Evolutionary conservation across 2,329 filamentous ascomycete genomes (phyloP).

Genomic region (Chaetomiaceae sp.): DNA sequence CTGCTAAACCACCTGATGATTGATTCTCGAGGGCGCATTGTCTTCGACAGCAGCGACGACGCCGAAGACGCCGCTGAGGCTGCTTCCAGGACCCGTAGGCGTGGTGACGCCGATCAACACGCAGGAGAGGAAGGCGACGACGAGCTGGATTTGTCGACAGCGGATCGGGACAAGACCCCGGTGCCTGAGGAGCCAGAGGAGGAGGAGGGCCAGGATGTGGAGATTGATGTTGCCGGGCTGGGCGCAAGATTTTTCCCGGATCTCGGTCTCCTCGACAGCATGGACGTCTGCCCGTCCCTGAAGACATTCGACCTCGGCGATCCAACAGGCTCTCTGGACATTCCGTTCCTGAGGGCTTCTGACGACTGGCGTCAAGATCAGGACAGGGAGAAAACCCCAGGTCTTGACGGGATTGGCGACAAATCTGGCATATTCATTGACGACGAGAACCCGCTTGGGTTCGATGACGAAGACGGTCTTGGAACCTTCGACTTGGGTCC

Average conservation of each 20-base stretch:
- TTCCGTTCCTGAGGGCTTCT: slow-evolving; percentile 83
- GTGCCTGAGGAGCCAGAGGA: slow-evolving; percentile 35
- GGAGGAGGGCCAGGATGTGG: slow-evolving; percentile 54
- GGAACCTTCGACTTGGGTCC: slow-evolving; percentile 64
- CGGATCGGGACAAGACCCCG: slow-evolving; percentile 14
- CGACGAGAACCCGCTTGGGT: slow-evolving; percentile 76
- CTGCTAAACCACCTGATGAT: slow-evolving; percentile 96
- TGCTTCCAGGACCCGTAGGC: slow-evolving; percentile 33
- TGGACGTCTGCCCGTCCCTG: slow-evolving; percentile 90
- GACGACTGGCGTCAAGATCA: slow-evolving; percentile 77
- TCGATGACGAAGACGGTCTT: slow-evolving; percentile 72
- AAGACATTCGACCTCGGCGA: slow-evolving; percentile 91
- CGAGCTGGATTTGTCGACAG: slow-evolving; percentile 23
- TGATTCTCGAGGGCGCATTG: slow-evolving; percentile 83
- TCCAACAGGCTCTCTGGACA: slow-evolving; percentile 74
- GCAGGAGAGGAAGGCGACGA: slow-evolving; percentile 35
- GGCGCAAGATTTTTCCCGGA: slow-evolving; percentile 82
- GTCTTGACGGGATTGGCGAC: slow-evolving; percentile 48
- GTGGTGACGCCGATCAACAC: slow-evolving; percentile 31
- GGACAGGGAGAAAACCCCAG: slow-evolving; percentile 54
- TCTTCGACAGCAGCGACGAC: slow-evolving; percentile 98
- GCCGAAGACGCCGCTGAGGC: slow-evolving; percentile 44
- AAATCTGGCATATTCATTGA: slow-evolving; percentile 79
- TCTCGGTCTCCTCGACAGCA: slow-evolving; percentile 66
- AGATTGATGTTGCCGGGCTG: slow-evolving; percentile 72